Percentiles rank a stretch among this genome's conserved stretches.
phyloP scores from a whole-genome alignment of 225 moss, liverwort and hornwort genomes.

The Ulota crispa region DNA sequence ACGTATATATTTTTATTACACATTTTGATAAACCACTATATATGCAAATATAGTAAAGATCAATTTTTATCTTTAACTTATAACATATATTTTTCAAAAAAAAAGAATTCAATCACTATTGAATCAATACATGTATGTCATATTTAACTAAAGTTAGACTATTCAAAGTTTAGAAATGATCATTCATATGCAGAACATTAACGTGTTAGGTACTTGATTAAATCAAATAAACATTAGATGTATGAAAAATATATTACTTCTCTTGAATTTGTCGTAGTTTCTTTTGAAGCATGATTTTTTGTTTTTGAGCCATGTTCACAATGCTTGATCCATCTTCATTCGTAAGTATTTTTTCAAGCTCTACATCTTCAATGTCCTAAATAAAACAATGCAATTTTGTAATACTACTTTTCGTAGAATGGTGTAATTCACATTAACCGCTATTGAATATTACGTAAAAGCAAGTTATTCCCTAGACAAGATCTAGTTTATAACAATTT shows the following conservation, averaged over 20 bases:
- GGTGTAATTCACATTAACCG: fast-evolving
- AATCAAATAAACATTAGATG: not conserved
- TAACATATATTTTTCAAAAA: fast-evolving
- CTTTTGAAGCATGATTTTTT: conserved; percentile 52
- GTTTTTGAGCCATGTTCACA: conserved; percentile 52
- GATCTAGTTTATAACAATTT: too few species aligned
- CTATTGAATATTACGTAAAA: not conserved
- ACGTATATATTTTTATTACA: fast-evolving
- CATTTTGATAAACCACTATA: fast-evolving
- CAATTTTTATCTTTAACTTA: fast-evolving
- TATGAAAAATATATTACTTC: conserved; percentile 26
- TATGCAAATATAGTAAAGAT: fast-evolving
- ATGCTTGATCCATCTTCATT: conserved; percentile 15
- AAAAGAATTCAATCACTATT: fast-evolving
- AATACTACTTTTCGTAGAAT: fast-evolving
- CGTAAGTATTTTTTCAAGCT: conserved; percentile 6
- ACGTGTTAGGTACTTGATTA: too few species aligned
- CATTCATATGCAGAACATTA: too few species aligned
- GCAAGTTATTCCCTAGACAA: too few species aligned
- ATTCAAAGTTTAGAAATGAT: too few species aligned
- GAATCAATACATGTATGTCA: too few species aligned
- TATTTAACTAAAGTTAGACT: too few species aligned
- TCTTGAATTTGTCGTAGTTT: conserved; percentile 67
- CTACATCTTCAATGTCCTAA: conserved; percentile 41
- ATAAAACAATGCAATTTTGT: not conserved